These are phyloP conservation scores for Candida rishiriensis DNA, from an alignment of 805 yeast species.

Conservation along the genomic window DNA sequence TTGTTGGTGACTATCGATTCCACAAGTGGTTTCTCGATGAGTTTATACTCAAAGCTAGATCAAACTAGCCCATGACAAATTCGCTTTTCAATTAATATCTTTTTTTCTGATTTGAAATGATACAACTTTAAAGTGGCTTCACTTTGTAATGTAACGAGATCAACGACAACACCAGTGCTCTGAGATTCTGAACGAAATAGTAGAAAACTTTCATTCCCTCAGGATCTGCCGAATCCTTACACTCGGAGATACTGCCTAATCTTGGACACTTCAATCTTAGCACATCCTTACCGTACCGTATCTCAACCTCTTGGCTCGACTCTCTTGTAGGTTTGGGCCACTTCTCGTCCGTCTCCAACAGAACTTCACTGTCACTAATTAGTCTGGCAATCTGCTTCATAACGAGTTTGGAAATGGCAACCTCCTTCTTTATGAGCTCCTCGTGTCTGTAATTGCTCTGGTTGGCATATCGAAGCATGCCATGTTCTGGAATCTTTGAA, in stretches of 20 bases:
- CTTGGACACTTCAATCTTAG: slow-evolving; percentile 34
- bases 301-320: slow-evolving; percentile 39
- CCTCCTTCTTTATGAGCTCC: slow-evolving; percentile 35
- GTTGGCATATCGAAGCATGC: slow-evolving; percentile 35
- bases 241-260: slow-evolving; percentile 36
- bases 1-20: slow-evolving; percentile 48
- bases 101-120: too few species aligned
- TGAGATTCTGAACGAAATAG: slow-evolving; percentile 39
- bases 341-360: slow-evolving; percentile 33
- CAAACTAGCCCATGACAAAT: too few species aligned
- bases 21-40: slow-evolving; percentile 68
- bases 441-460: slow-evolving; percentile 43
- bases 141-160: slow-evolving; percentile 40
- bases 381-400: slow-evolving; percentile 31
- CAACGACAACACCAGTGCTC: slow-evolving; percentile 38
- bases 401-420: slow-evolving; percentile 31
- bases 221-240: slow-evolving; percentile 36
- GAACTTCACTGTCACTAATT: slow-evolving; percentile 35
- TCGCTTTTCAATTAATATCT: too few species aligned
- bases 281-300: slow-evolving; percentile 32
- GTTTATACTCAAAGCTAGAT: slow-evolving; percentile 27
- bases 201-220: slow-evolving; percentile 42
- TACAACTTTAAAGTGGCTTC: slow-evolving; percentile 12
- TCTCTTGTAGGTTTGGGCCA: slow-evolving; percentile 39
- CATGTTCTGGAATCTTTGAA: slow-evolving; percentile 5